Base-by-base conservation (phyloP, 139 green algal species). In the Coelastrella sp. region DNA sequence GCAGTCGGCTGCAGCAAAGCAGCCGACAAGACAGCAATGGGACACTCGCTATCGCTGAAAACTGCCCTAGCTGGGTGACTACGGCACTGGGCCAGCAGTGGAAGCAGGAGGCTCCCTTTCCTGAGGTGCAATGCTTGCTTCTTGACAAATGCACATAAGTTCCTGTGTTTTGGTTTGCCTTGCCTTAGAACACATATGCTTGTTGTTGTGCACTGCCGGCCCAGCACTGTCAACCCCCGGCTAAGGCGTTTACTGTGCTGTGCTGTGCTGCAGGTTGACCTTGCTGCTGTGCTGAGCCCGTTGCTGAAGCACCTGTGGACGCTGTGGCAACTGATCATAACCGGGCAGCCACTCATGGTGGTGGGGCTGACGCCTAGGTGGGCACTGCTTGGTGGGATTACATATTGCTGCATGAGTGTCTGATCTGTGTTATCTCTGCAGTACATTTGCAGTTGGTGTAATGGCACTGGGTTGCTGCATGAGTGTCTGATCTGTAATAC, bases 261-360 rank as follows among this genome's bases (percentile, higher is more conserved):
- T 47, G 32, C 32, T 47, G 32, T 47, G 32, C 13, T 32, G 7
- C 56, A 80, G 83, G 83, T 89, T 58, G 83, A 89, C 58, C 10
- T 74, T 32, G 83, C 83, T 81, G 68, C n/a, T n/a, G 73, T 89
- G 10, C 71, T 89, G 71, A 8, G 47, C 10, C 80, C 64, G 85
- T 59, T 73, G 54, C 23, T 95, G 47, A 32, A 87, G 95, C 22
- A 91, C 32, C 19, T 58, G 84, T 99, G 97, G 97, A 87, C 89
- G 32, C 89, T 99, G 76, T 99, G 97, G 97, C 97, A 99, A 93
- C 89, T 99, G 85, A 61, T 95, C 75, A 79, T 99, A 54, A 85
- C 96, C 56, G 97, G 93, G 0, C 88, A 98, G 91, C 96, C 97
- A 22, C 87, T 99, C 6, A 68, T 99, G 56, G 93, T 99, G 22